Evolutionary conservation across 202 grass and related monocot genomes (phyloP).

Genomic region (Sporobolus alterniflorus): DNA sequence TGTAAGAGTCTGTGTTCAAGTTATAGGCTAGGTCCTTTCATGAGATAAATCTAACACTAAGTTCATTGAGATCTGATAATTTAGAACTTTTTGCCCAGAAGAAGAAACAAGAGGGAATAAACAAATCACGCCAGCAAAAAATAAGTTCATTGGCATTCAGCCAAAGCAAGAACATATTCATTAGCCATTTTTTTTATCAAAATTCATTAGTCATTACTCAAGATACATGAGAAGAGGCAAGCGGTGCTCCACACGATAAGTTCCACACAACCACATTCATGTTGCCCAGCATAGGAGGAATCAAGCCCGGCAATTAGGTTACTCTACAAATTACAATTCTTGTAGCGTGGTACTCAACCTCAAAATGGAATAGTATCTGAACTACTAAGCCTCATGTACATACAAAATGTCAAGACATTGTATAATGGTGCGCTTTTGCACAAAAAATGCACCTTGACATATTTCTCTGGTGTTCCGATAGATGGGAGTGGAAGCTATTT

Average conservation of each 20-base stretch:
- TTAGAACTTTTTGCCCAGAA: background rate
- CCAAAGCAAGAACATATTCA: background rate
- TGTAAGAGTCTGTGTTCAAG: no score
- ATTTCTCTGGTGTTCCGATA: background rate
- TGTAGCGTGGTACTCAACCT: constrained; percentile 24
- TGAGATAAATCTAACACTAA: no score
- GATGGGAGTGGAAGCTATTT: background rate
- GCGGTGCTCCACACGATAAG: background rate
- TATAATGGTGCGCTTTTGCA: background rate
- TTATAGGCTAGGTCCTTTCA: no score
- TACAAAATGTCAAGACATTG: background rate
- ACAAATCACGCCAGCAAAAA: background rate
- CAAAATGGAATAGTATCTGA: constrained; percentile 16
- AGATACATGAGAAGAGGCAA: background rate
- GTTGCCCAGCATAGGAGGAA: background rate
- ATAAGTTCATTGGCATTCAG: background rate
- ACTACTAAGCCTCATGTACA: constrained; percentile 34
- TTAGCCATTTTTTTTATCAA: no score
- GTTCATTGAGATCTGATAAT: no score
- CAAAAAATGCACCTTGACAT: constrained; percentile 2
- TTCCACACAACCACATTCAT: background rate
- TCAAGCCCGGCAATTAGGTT: background rate
- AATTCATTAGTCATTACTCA: no score
- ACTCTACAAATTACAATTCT: constrained; percentile 26
- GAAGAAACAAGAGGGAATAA: background rate